These are phyloP conservation scores for Begonia peltatifolia DNA, from an alignment of 306 rosid species.

Conservation along the genomic window DNA sequence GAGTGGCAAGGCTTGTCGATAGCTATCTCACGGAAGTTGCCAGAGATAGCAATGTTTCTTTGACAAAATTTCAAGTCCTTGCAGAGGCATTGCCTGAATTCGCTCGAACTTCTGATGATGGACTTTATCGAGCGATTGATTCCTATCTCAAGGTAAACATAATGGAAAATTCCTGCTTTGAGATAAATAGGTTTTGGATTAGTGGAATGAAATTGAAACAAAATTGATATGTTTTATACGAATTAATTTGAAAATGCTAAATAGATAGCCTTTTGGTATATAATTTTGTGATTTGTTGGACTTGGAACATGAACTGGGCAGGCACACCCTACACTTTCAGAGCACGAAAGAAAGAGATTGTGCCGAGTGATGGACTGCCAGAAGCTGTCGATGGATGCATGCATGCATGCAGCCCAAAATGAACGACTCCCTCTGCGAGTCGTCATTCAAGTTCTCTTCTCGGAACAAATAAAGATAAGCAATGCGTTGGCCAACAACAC, in stretches of 20 bases:
- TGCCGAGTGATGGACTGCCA: slow-evolving; percentile 98
- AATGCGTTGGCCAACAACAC: slow-evolving; percentile 55
- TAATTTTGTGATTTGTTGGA: no score
- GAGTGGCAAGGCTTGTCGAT: slow-evolving; percentile 95
- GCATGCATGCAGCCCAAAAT: slow-evolving; percentile 96
- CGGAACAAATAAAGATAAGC: slow-evolving; percentile 88
- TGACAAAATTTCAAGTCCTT: slow-evolving; percentile 93
- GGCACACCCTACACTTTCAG: slow-evolving; percentile 93
- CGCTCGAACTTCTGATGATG: slow-evolving; percentile 93
- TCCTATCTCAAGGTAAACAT: slow-evolving; percentile 79
- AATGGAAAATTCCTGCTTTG: neutral
- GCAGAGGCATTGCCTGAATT: slow-evolving; percentile 98
- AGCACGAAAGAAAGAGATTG: slow-evolving; percentile 89
- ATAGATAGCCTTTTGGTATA: no score
- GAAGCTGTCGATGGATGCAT: slow-evolving; percentile 93
- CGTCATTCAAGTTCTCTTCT: slow-evolving; percentile 91
- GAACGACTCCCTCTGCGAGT: slow-evolving; percentile 92
- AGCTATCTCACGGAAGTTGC: slow-evolving; percentile 96
- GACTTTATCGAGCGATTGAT: slow-evolving; percentile 93
- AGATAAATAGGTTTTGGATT: no score
- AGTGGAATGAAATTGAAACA: no score
- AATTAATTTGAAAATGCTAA: no score
- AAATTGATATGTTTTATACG: no score
- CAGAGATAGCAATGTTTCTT: slow-evolving; percentile 77
- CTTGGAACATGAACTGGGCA: slow-evolving; percentile 12